Percentiles rank a stretch among this genome's conserved stretches.
Conservation (phyloP, 768 basidiomycete genomes). For the Pleurotus tuber-regium region DNA sequence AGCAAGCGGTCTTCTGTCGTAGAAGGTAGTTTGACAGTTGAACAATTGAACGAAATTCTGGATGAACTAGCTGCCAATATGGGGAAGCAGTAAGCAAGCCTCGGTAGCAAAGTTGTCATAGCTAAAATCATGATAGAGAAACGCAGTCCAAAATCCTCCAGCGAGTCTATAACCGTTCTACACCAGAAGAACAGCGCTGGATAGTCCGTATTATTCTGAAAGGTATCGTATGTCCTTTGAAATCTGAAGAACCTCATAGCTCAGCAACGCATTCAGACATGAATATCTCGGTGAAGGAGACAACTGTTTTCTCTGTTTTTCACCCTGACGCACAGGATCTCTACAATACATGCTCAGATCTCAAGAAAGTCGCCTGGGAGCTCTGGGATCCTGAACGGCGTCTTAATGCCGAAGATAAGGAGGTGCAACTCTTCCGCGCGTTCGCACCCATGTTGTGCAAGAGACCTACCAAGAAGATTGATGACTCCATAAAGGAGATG, state of each 20-base stretch:
- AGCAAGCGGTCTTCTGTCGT: constrained; percentile 79
- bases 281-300: constrained; percentile 91
- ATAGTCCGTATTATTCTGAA: constrained; percentile 94
- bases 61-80: constrained; percentile 72
- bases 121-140: constrained; percentile 48
- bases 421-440: constrained; percentile 75
- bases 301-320: constrained; percentile 85
- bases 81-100: constrained; percentile 64
- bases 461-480: constrained; percentile 76
- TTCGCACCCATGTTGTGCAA: constrained; percentile 97
- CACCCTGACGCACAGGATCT: constrained; percentile 93
- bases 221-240: constrained; percentile 50
- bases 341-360: constrained; percentile 95
- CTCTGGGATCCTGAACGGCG: constrained; percentile 74
- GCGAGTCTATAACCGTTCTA: constrained; percentile 73
- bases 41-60: constrained; percentile 77
- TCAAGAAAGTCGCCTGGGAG: constrained; percentile 91
- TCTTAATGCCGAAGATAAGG: constrained; percentile 75
- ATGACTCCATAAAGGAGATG: constrained; percentile 86
- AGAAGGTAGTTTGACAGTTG: constrained; percentile 73
- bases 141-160: constrained; percentile 73
- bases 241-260: no score
- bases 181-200: constrained; percentile 91
- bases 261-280: no score
- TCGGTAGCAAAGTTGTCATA: neutral